These are phyloP conservation scores for Cantharellus anzutake DNA, from an alignment of 768 basidiomycete species.

Conservation along the genomic window DNA sequence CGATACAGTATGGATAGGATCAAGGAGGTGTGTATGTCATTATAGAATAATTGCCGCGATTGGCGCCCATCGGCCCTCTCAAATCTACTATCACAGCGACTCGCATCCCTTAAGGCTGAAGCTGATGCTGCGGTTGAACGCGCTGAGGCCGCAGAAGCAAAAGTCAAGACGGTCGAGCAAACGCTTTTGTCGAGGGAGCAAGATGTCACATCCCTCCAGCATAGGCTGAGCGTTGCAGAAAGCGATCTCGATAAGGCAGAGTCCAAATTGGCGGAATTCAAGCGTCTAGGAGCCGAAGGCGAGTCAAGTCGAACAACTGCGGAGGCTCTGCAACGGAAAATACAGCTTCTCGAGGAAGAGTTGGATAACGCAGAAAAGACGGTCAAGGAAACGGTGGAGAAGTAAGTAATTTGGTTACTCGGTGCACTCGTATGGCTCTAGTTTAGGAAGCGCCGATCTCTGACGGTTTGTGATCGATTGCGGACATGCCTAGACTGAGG, in stretches of 20 bases:
- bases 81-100: slow-evolving; percentile 4
- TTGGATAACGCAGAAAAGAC: slow-evolving; percentile 92
- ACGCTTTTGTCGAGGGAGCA: slow-evolving; percentile 65
- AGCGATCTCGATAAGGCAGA: slow-evolving; percentile 55
- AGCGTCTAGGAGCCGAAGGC: slow-evolving; percentile 43
- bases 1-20: no score
- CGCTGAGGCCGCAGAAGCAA: slow-evolving; percentile 72
- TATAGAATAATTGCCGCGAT: no score
- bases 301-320: slow-evolving; percentile 50
- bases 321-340: slow-evolving; percentile 63
- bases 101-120: slow-evolving; percentile 60
- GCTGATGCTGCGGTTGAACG: slow-evolving; percentile 64
- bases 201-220: slow-evolving; percentile 59
- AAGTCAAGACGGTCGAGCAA: slow-evolving; percentile 66
- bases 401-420: slow-evolving; percentile 34
- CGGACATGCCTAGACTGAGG: slow-evolving; percentile 39
- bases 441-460: not conserved
- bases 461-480: not conserved
- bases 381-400: slow-evolving; percentile 88
- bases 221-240: slow-evolving; percentile 48
- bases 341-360: slow-evolving; percentile 86
- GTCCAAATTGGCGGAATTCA: slow-evolving; percentile 39
- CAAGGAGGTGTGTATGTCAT: no score
- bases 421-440: not conserved
- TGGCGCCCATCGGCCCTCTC: no score